These are phyloP conservation scores for Mikania micrantha DNA, from an alignment of 129 eudicot genomes.

Conservation along the genomic window DNA sequence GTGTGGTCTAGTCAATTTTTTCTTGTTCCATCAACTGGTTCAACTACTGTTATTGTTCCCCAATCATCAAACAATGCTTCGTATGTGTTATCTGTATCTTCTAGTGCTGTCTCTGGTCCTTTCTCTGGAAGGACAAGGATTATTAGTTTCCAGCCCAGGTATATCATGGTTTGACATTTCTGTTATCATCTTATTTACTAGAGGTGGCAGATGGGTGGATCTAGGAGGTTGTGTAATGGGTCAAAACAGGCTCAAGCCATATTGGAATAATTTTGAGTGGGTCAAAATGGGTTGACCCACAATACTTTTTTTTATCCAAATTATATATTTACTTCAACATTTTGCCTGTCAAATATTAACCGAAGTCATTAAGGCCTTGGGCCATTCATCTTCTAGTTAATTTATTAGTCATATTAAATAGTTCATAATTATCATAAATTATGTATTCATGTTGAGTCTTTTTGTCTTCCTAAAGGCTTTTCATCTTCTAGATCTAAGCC, in stretches of 20 bases:
- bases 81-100: constrained; percentile 62
- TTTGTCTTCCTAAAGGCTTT: too few relatives aligned
- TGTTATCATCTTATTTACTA: background rate
- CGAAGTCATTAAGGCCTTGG: too few relatives aligned
- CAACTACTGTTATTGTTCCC: constrained; percentile 70
- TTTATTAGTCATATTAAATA: too few relatives aligned
- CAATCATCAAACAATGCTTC: constrained; percentile 53
- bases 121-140: constrained; percentile 83
- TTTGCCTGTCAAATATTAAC: background rate
- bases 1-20: constrained; percentile 79
- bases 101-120: constrained; percentile 65
- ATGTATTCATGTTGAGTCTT: too few relatives aligned
- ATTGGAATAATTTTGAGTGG: background rate
- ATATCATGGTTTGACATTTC: constrained; percentile 8
- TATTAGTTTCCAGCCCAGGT: constrained; percentile 91
- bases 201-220: background rate
- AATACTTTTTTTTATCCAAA: background rate
- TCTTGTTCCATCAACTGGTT: constrained; percentile 88
- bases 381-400: too few relatives aligned
- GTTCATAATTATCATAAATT: too few relatives aligned
- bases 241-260: background rate
- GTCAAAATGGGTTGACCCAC: background rate
- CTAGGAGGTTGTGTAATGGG: background rate
- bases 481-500: too few relatives aligned
- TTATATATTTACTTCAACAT: background rate